Conservation (phyloP, 176 grass and related monocot species). For the Aegilops tauschii region DNA sequence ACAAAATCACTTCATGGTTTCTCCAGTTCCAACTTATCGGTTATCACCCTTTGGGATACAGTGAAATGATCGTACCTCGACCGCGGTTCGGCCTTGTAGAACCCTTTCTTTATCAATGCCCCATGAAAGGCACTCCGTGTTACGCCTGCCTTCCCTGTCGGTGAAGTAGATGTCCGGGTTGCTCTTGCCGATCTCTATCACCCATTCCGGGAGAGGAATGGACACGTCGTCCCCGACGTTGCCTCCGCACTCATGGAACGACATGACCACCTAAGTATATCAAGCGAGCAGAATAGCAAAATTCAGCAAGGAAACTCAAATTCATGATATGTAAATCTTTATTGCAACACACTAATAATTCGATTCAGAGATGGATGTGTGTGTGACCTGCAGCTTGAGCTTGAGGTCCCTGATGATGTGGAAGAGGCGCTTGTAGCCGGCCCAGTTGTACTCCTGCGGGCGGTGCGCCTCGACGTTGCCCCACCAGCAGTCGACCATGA, state of each 20-base stretch:
- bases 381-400: conserved; percentile 80
- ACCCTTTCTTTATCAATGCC: conserved; percentile 90
- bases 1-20: not conserved
- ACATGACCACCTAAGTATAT: conserved; percentile 83
- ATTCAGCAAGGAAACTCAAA: not conserved
- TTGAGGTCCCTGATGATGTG: conserved; percentile 57
- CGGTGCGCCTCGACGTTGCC: conserved; percentile 66
- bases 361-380: not conserved
- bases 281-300: not conserved
- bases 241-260: conserved; percentile 88
- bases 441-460: conserved; percentile 78
- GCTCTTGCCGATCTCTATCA: conserved; percentile 76
- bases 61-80: conserved; percentile 51
- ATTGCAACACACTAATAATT: not conserved
- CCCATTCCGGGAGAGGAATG: conserved; percentile 85
- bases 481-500: conserved; percentile 97
- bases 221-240: conserved; percentile 66
- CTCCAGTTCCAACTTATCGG: not conserved
- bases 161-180: conserved; percentile 95
- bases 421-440: conserved; percentile 73
- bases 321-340: not conserved
- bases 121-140: conserved; percentile 82
- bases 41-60: not conserved
- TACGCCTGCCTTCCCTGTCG: conserved; percentile 60
- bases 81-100: conserved; percentile 64